Evolutionary conservation across 768 basidiomycete species (phyloP).

Genomic region (Wakefieldia striispora): DNA sequence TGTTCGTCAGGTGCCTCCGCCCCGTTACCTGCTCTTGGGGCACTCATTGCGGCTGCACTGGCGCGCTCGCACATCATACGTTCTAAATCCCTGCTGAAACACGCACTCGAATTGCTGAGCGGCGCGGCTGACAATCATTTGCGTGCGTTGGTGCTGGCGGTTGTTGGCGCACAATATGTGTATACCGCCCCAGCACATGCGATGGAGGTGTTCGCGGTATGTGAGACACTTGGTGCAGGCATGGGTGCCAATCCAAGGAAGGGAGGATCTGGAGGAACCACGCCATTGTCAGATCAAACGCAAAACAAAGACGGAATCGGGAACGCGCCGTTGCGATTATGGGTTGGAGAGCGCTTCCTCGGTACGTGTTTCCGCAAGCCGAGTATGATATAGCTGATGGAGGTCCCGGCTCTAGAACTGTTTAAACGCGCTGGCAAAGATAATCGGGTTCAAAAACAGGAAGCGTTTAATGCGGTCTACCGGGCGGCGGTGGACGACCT

Average conservation of each 20-base stretch:
- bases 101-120: constrained; percentile 57
- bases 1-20: constrained; percentile 24
- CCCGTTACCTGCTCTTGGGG: constrained; percentile 11
- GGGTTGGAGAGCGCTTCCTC: constrained; percentile 69
- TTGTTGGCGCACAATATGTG: constrained; percentile 68
- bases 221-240: constrained; percentile 69
- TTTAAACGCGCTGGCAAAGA: constrained; percentile 56
- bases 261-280: constrained; percentile 4
- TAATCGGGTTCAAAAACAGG: constrained; percentile 45
- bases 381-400: neutral
- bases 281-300: neutral
- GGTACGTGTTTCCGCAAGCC: constrained; percentile 37
- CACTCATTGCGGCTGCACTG: constrained; percentile 19
- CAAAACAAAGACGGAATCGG: constrained; percentile 41
- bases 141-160: constrained; percentile 64
- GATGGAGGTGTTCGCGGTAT: constrained; percentile 59
- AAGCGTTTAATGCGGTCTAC: constrained; percentile 38
- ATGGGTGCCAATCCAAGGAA: constrained; percentile 45
- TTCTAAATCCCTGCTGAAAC: constrained; percentile 46
- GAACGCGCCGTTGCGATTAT: constrained; percentile 63
- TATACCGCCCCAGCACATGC: constrained; percentile 73
- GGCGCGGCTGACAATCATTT: constrained; percentile 67
- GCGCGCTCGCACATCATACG: constrained; percentile 27
- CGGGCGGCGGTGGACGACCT: constrained; percentile 24
- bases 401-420: constrained; percentile 41